These are phyloP conservation scores for Cyberlindnera veronae DNA, from an alignment of 805 yeast species.

Conservation along the genomic window DNA sequence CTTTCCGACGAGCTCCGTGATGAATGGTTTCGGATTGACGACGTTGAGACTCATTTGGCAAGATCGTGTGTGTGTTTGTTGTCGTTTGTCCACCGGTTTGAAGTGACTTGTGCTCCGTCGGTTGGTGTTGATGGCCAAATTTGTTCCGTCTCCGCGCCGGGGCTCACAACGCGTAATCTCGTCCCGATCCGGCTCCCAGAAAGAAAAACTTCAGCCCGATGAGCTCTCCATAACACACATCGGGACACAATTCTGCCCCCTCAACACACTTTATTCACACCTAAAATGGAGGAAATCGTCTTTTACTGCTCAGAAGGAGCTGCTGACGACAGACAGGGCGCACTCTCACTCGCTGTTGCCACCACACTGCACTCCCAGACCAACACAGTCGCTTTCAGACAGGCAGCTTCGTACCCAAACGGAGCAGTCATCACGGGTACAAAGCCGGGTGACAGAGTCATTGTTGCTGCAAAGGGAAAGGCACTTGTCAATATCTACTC, in stretches of 20 bases:
- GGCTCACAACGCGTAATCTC: no score
- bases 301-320: conserved; percentile 44
- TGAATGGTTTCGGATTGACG: conserved; percentile 85
- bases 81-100: no score
- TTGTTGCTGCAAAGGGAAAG: conserved; percentile 64
- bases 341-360: conserved; percentile 39
- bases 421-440: conserved; percentile 51
- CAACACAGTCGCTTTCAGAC: conserved; percentile 41
- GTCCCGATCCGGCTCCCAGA: no score
- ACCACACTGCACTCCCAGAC: conserved; percentile 42
- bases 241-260: no score
- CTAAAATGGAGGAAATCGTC: conserved; percentile 54
- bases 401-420: conserved; percentile 43
- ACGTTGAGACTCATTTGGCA: conserved; percentile 45
- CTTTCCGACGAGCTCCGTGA: conserved; percentile 69
- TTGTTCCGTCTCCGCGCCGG: no score
- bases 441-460: conserved; percentile 32
- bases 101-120: no score
- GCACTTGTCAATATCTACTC: conserved; percentile 74
- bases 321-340: conserved; percentile 42
- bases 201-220: no score
- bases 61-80: background rate
- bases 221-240: no score
- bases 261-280: no score
- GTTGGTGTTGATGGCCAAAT: no score